Percentiles rank a stretch among this genome's conserved stretches.
Evolutionary conservation across 2,329 filamentous ascomycete genomes (phyloP).

Genomic region (Ascochyta koolunga): DNA sequence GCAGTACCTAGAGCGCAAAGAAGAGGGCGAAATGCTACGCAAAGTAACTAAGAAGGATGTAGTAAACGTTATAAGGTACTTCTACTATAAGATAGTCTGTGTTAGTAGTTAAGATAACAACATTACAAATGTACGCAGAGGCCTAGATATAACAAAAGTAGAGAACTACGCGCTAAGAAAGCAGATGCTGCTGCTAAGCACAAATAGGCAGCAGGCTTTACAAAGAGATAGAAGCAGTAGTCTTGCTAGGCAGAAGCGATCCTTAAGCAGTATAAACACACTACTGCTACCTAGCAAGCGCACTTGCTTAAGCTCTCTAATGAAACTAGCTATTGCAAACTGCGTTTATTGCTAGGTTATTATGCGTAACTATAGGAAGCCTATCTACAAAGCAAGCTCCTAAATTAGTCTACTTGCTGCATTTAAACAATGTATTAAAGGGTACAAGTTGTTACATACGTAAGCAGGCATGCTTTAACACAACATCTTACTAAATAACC

Average conservation of each 20-base stretch:
- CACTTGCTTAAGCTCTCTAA: slow-evolving; percentile 20
- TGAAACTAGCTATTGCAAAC: slow-evolving; percentile 34
- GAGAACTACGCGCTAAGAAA: slow-evolving; percentile 40
- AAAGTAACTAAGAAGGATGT: slow-evolving; percentile 48
- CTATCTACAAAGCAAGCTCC: slow-evolving; percentile 53
- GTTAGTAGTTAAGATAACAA: slow-evolving; percentile 45
- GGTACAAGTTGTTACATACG: neutral
- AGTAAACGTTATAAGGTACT: slow-evolving; percentile 51
- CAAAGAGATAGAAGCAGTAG: neutral
- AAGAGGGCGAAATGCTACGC: slow-evolving; percentile 51
- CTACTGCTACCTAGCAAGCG: slow-evolving; percentile 22
- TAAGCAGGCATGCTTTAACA: slow-evolving; percentile 48
- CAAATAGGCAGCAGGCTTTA: slow-evolving; percentile 2
- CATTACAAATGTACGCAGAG: slow-evolving; percentile 41
- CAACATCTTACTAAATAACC: slow-evolving; percentile 55
- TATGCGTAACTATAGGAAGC: slow-evolving; percentile 50
- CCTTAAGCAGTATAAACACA: slow-evolving; percentile 15
- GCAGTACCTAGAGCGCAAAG: slow-evolving; percentile 51
- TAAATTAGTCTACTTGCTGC: slow-evolving; percentile 17
- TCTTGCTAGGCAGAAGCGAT: neutral
- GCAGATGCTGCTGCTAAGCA: slow-evolving; percentile 22
- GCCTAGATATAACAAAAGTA: slow-evolving; percentile 43
- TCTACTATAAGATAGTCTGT: slow-evolving; percentile 52
- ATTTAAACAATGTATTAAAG: neutral
- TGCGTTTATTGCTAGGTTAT: slow-evolving; percentile 51